Base-by-base conservation (phyloP, 164 flowering plant species). In the Houttuynia cordata region DNA sequence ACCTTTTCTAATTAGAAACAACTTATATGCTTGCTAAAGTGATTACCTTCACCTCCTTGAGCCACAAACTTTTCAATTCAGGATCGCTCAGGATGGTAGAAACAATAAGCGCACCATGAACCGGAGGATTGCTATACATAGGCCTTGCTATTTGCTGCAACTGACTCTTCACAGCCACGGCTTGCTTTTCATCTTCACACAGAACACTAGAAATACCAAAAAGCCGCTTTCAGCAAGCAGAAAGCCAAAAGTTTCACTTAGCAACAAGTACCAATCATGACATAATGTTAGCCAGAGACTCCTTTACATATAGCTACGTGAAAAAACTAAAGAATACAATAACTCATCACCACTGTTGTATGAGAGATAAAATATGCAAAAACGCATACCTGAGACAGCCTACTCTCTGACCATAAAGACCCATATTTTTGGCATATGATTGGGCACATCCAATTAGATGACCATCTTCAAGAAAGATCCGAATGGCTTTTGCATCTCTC, bases 351-450 rank as follows among this genome's bases (percentile, higher is more conserved):
- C 6, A 6, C 4, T 30, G 6, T 30, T 6, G 4, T 30, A 30
- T 30, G 2, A 6, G 4, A 30, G 6, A 30, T 42, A 42, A 14
- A 53, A 12, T 20, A 8, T 20, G 8, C 24, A 53, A 14, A 53
- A 0, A 51, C 6, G 58, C 45, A 22, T 62, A 64, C 74, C 97
- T 91, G 51, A 92, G 93, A 69, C 97, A 89, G 57, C 98, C 97
- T 17, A 85, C 92, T 73, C 97, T 82, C 76, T 90, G 96, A 57
- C 98, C 98, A 79, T 93, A 89, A 53, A 90, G 94, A 42, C 98
- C 98, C 98, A 93, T 93, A 64, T 87, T 93, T 70, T 92, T 93
- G 34, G 98, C 97, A 77, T 84, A 93, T 57, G 97, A 89, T 69
- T 93, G 98, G 39, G 98, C 82, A 79, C 91, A 79, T 67, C 91